Conservation (phyloP, 345 rosid species). For the Eutrema japonicum region DNA sequence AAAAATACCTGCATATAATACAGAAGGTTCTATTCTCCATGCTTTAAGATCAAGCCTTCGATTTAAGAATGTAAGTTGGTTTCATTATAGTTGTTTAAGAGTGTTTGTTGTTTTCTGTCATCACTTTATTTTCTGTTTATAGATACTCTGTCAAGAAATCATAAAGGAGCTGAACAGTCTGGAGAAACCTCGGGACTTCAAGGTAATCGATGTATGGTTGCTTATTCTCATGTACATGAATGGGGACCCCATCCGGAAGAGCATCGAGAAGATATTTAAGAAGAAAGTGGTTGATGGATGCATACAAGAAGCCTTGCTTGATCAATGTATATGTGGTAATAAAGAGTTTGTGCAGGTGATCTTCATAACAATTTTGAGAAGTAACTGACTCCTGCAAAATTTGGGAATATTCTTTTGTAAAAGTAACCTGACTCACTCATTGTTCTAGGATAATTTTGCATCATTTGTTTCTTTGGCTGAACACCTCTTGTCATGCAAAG, state of each 20-base stretch:
- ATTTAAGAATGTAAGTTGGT: conserved; percentile 68
- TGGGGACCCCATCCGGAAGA: conserved; percentile 60
- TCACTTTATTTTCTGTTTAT: conserved; percentile 24
- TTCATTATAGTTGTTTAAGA: conserved; percentile 17
- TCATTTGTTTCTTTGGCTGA: conserved; percentile 74
- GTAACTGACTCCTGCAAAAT: conserved; percentile 19
- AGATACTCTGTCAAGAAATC: conserved; percentile 84
- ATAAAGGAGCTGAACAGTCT: conserved; percentile 68
- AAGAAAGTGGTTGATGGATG: conserved; percentile 73
- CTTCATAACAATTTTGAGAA: conserved; percentile 9
- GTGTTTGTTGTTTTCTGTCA: conserved; percentile 12
- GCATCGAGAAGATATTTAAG: conserved; percentile 65
- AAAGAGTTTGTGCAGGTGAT: conserved; percentile 69
- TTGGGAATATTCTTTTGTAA: conserved; percentile 16
- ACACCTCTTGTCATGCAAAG: conserved; percentile 76
- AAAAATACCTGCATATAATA: conserved; percentile 51
- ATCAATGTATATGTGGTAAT: conserved; percentile 73
- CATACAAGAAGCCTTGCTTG: conserved; percentile 63
- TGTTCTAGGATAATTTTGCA: conserved; percentile 67
- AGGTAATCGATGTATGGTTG: conserved; percentile 81
- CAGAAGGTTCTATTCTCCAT: conserved; percentile 73
- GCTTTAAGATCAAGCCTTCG: conserved; percentile 79
- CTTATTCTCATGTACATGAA: conserved; percentile 69
- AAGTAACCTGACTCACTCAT: conserved; percentile 29
- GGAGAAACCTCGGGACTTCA: conserved; percentile 71